Evolutionary conservation across 805 yeast genomes (phyloP), one percentile per base, ranked within the genome.

Genomic region (Isabelozyma rhagii): DNA sequence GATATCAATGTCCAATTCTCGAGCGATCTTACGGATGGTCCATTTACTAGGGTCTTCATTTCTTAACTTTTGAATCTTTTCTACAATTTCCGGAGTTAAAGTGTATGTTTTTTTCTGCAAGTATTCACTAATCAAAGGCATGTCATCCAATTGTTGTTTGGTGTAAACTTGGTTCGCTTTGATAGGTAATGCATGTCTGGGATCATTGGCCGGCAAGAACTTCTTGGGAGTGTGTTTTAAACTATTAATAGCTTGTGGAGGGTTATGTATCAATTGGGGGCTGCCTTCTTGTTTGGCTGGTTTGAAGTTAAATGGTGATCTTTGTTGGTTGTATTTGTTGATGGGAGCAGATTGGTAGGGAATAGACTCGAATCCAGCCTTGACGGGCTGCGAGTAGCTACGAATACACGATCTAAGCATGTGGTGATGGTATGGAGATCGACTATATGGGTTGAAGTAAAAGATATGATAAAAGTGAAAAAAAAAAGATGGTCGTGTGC

Each of bases 291-390:
- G 69, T 47, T 72, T 63, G 51, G 80, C 79, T 2, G 79, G 78
- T 55, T 79, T 79, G 64, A 86, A 82, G 62, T 85, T 87, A 57
- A 77, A 79, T 8, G 89, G 84, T 18, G 93, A 86, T 50, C 83
- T 73, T 40, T 69, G 70, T 8, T 82, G 77, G 64, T 87, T 85
- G 70, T 74, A 87, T 54, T 77, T 74, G 49, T 84, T 74, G 29
- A 48, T 75, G 28, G 87, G 86, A 43, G 64, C 63, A 11, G 72
- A 59, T 47, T 71, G 70, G 52, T 56, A 63, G 14, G 75, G 73
- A 41, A 72, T 51, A 59, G 51, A 55, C 39, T 44, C 41, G 10
- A 17, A 17, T 9, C 25, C 25, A 39, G 41, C 7, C 41, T 17
- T 40, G 8, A 61, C 38, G 25, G 60, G 46, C 8, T 57, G 45